These are phyloP conservation scores for Gigaspora rosea DNA, from an alignment of 192 early-diverging fungal species.

Conservation along the genomic window DNA sequence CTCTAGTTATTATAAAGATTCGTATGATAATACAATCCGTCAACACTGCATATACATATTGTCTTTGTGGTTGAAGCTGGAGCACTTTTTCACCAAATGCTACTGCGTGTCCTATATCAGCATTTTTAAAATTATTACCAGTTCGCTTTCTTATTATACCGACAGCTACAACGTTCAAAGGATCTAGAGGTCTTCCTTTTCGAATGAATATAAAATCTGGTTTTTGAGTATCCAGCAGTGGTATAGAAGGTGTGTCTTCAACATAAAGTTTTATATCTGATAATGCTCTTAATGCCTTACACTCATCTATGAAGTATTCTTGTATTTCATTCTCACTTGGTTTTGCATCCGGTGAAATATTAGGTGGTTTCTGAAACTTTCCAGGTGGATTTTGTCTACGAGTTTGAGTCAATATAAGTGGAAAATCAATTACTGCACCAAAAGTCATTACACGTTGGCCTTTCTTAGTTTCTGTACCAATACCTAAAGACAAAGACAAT, in stretches of 20 bases:
- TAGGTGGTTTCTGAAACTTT: not conserved
- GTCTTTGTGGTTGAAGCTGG: conserved; percentile 15
- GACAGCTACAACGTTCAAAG: conserved; percentile 4
- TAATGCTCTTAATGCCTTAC: not conserved
- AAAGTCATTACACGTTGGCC: not conserved
- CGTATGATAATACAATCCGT: conserved; percentile 17
- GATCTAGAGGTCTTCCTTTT: not conserved
- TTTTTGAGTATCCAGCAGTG: conserved; percentile 13
- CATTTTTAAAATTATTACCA: not conserved
- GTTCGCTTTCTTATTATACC: not conserved
- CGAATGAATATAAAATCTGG: conserved; percentile 24
- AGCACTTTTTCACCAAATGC: conserved; percentile 25
- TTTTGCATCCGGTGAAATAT: not conserved
- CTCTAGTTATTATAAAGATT: not conserved
- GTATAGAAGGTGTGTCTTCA: not conserved
- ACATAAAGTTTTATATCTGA: not conserved
- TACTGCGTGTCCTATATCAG: conserved; percentile 14
- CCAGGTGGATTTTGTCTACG: not conserved
- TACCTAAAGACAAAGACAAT: conserved; percentile 10
- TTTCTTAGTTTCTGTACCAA: not conserved
- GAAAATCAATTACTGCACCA: conserved; percentile 1
- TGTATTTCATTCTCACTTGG: not conserved
- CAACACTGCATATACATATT: conserved; percentile 1
- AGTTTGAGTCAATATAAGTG: not conserved
- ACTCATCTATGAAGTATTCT: conserved; percentile 21